These are phyloP conservation scores for Aspergillus fischeri DNA, from an alignment of 2,329 filamentous ascomycete species.

Conservation along the genomic window DNA sequence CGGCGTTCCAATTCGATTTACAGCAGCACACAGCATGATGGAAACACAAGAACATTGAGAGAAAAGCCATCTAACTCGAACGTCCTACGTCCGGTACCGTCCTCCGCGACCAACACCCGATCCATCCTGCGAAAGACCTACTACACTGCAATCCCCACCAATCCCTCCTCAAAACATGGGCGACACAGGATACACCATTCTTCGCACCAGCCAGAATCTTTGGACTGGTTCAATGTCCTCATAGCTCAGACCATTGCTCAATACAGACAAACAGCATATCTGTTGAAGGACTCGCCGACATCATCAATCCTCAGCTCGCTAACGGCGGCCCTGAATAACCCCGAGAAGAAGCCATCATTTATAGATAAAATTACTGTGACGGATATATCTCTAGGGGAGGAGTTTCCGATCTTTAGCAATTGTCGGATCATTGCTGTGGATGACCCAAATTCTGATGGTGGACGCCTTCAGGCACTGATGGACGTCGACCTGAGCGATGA, in stretches of 20 bases:
- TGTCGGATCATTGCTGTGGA: constrained; percentile 86
- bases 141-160: constrained; percentile 63
- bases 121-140: constrained; percentile 91
- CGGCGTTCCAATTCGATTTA: constrained; percentile 66
- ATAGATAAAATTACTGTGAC: constrained; percentile 91
- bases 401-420: constrained; percentile 98
- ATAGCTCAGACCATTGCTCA: constrained; percentile 96
- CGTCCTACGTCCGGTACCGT: constrained; percentile 67
- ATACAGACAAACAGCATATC: constrained; percentile 84
- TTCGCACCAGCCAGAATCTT: constrained; percentile 89
- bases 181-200: constrained; percentile 48
- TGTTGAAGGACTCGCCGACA: constrained; percentile 62
- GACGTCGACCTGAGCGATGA: constrained; percentile 90
- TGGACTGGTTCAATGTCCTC: constrained; percentile 99
- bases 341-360: constrained; percentile 81
- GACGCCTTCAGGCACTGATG: constrained; percentile 86
- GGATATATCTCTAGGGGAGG: constrained; percentile 88
- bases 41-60: constrained; percentile 42
- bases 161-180: constrained; percentile 38
- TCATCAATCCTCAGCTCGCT: constrained; percentile 73
- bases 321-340: constrained; percentile 81
- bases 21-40: constrained; percentile 34
- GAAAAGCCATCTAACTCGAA: constrained; percentile 57
- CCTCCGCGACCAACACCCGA: constrained; percentile 76
- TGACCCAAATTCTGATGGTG: constrained; percentile 56